Conservation (phyloP, 2,329 filamentous ascomycete genomes). For the Fusarium vanettenii region DNA sequence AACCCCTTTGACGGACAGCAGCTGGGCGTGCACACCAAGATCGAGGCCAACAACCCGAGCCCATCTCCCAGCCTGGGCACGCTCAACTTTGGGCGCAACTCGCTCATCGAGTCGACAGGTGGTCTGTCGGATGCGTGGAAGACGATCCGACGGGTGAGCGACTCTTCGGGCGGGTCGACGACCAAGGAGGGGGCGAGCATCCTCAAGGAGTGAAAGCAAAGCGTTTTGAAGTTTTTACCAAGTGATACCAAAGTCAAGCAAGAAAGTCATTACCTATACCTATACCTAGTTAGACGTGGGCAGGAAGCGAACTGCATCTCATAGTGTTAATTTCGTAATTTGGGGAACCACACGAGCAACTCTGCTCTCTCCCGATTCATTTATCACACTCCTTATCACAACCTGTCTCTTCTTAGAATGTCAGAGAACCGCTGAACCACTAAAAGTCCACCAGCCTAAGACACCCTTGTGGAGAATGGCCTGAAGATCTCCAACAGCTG, state of each 20-base stretch:
- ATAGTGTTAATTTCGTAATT: slow-evolving; percentile 35
- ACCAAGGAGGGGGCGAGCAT: slow-evolving; percentile 18
- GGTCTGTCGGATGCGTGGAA: slow-evolving; percentile 33
- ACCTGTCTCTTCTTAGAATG: background rate
- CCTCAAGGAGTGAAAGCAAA: slow-evolving; percentile 11
- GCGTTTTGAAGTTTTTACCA: slow-evolving; percentile 6
- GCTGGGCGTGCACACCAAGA: slow-evolving; percentile 43
- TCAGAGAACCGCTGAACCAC: slow-evolving; percentile 28
- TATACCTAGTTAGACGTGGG: slow-evolving; percentile 23
- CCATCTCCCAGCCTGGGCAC: slow-evolving; percentile 39
- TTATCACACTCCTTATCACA: background rate
- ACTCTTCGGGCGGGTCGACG: slow-evolving; percentile 33
- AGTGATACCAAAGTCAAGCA: slow-evolving; percentile 28
- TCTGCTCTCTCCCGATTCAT: background rate
- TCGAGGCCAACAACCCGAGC: slow-evolving; percentile 40
- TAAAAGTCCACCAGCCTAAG: slow-evolving; percentile 24
- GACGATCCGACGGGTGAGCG: slow-evolving; percentile 43
- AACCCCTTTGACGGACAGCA: slow-evolving; percentile 36
- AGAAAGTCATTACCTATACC: background rate
- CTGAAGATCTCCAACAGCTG: slow-evolving; percentile 26
- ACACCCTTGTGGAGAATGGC: slow-evolving; percentile 31
- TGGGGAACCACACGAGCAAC: background rate
- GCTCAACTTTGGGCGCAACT: slow-evolving; percentile 42
- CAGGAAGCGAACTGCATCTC: slow-evolving; percentile 40
- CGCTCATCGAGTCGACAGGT: slow-evolving; percentile 37